A percentile compares a stretch with the other conserved stretches of the same genome.
Evolutionary conservation across 1,139 yeast species (phyloP).

Genomic region (Pneumocystis wakefieldiae): DNA sequence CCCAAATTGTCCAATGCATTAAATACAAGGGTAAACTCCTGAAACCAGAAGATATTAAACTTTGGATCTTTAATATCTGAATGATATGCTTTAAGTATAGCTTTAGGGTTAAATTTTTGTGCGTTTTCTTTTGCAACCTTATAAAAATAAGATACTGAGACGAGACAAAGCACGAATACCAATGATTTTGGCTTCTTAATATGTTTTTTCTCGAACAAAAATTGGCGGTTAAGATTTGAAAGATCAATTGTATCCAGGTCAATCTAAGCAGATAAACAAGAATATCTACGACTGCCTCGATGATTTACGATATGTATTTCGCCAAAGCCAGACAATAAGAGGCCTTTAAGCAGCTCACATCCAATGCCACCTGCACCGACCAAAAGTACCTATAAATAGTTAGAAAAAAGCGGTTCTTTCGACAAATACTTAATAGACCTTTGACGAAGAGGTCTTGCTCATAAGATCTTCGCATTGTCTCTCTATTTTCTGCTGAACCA

Average conservation of each 20-base stretch:
- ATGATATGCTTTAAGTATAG: constrained; percentile 66
- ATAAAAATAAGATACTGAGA: neutral
- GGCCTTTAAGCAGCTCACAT: constrained; percentile 78
- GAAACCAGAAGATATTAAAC: constrained; percentile 73
- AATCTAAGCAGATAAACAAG: constrained; percentile 19
- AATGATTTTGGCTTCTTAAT: constrained; percentile 72
- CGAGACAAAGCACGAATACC: constrained; percentile 19
- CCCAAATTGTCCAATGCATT: constrained; percentile 79
- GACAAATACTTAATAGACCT: neutral
- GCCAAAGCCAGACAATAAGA: constrained; percentile 70
- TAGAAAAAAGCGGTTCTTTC: neutral
- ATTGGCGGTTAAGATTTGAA: constrained; percentile 84
- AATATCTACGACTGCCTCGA: neutral
- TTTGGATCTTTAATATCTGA: constrained; percentile 64
- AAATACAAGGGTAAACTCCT: constrained; percentile 58
- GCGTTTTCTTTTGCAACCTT: constrained; percentile 62
- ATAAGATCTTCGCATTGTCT: neutral
- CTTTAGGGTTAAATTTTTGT: constrained; percentile 52
- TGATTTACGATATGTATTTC: constrained; percentile 59
- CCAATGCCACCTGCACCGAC: constrained; percentile 99
- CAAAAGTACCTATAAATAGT: constrained; percentile 37
- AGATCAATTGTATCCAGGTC: constrained; percentile 91
- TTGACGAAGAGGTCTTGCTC: neutral
- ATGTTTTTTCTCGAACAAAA: constrained; percentile 71
- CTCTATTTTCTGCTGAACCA: neutral